phyloP scores from a whole-genome alignment of 1,284 basidiomycete genomes.

The Cutaneotrichosporon sp. region DNA sequence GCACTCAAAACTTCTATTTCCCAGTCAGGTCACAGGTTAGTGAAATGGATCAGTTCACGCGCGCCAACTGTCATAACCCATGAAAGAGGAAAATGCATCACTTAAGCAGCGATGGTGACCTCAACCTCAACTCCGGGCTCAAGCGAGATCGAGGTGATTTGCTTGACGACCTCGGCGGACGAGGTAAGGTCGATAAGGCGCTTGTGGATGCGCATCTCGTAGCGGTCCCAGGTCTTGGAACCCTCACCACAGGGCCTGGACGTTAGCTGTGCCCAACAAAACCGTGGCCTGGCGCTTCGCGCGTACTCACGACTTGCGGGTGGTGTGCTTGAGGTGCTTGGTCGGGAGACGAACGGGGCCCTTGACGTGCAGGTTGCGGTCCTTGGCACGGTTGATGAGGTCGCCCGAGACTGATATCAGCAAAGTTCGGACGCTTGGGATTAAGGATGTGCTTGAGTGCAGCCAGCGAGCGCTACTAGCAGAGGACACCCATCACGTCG shows the following conservation, averaged over 20 bases:
- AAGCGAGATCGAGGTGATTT: slow-evolving; percentile 98
- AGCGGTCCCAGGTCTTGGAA: slow-evolving; percentile 99
- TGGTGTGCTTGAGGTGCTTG: slow-evolving; percentile 97
- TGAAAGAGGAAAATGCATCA: neutral
- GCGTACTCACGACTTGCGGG: slow-evolving; percentile 87
- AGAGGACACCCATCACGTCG: neutral
- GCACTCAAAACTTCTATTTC: neutral
- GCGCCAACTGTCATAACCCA: neutral
- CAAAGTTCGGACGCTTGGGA: no score
- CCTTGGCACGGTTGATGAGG: slow-evolving; percentile 98
- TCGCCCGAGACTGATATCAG: slow-evolving; percentile 87
- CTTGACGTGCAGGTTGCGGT: slow-evolving; percentile 99
- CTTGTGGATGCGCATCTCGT: slow-evolving; percentile 99
- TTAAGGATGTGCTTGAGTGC: no score
- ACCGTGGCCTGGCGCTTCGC: neutral
- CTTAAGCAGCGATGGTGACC: slow-evolving; percentile 78
- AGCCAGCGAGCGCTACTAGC: no score
- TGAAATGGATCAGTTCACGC: no score
- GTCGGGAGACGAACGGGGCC: slow-evolving; percentile 98
- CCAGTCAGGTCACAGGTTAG: no score
- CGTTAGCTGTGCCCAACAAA: slow-evolving; percentile 1
- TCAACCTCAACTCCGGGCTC: slow-evolving; percentile 99
- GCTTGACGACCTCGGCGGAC: slow-evolving; percentile 98
- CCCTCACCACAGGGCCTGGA: slow-evolving; percentile 96
- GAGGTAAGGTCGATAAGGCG: slow-evolving; percentile 98